Evolutionary conservation across 495 filamentous ascomycete genomes (phyloP).

Genomic region (Aspergillus olivimuriae): DNA sequence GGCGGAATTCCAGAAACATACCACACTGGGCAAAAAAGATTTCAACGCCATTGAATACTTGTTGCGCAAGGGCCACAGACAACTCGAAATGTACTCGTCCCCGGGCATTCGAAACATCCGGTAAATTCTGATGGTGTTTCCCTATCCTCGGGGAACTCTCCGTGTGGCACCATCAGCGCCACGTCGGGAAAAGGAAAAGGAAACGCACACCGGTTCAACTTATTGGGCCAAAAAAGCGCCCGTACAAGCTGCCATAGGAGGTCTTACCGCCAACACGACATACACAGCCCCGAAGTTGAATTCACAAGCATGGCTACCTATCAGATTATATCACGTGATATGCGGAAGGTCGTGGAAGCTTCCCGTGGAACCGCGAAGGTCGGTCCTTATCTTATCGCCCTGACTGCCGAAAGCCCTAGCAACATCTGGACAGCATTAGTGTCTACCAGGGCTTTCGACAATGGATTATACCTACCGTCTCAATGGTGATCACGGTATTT

Average conservation of each 20-base stretch:
- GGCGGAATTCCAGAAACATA: slow-evolving; percentile 68
- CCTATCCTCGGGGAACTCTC: too few relatives aligned
- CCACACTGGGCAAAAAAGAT: slow-evolving; percentile 73
- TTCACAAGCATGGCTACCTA: too few relatives aligned
- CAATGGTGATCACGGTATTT: neutral
- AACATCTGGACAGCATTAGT: slow-evolving; percentile 1
- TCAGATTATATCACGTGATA: neutral
- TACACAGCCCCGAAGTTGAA: too few relatives aligned
- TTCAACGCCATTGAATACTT: slow-evolving; percentile 86
- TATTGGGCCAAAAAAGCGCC: too few relatives aligned
- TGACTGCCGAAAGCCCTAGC: slow-evolving; percentile 7
- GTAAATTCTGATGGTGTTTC: too few relatives aligned
- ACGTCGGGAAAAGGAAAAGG: too few relatives aligned
- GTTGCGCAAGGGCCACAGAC: slow-evolving; percentile 73
- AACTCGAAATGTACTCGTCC: slow-evolving; percentile 78
- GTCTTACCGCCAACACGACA: too few relatives aligned
- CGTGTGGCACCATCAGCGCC: too few relatives aligned
- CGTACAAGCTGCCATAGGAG: too few relatives aligned
- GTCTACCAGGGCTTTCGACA: neutral
- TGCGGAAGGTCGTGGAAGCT: slow-evolving; percentile 3
- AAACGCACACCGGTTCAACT: too few relatives aligned
- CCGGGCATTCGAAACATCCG: slow-evolving; percentile 78
- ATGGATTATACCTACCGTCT: neutral
- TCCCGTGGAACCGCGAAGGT: neutral
- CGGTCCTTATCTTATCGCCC: slow-evolving; percentile 7